Base-by-base conservation (phyloP, 768 basidiomycete genomes). In the Trichaptum fuscoviolaceum region DNA sequence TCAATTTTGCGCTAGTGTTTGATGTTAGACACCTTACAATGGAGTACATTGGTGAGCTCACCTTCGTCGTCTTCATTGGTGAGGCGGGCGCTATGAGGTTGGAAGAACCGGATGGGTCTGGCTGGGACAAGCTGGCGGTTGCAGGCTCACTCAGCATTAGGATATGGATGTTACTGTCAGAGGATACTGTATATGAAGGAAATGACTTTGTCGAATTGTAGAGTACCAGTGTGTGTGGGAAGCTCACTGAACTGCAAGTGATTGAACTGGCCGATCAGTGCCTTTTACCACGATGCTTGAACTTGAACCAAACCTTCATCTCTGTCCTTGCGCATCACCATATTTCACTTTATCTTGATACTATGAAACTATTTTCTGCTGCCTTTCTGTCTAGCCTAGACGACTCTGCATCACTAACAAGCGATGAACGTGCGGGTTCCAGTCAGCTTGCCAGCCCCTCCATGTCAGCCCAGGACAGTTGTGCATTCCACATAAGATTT, bases 1-100 rank as follows among this genome's bases (percentile, higher is more conserved):
- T 92, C 88, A 62, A 93, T 84, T 77, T 93, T 94, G 62, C 92
- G 84, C 90, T 93, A 67, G 20, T n/a, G 67, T 58, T 61, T 23
- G 57, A 24, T 25, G 23, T 36, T 34, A 17, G 30, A 10, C 0
- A 57, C 58, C 57, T 23, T 8, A 57, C 35, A 27, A 15, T n/a
- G 58, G 20, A 26, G 23, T 42, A 20, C 12, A 66, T 52, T 2
- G 42, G 20, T 34, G 2, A 9, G 58, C 73, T 36, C 34, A 83
- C 84, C 76, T 86, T 86, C 58, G 82, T 85, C 42, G 78, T 73
- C 63, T 75, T 61, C 12, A 20, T 24, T 5, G 30, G 36, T 57
- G 42, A 52, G 20, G 20, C 42, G 10, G 42, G 42, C 42, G 42
- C 42, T 52, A 52, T 12, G 42, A 20, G 10, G 3, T 12, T 3